Evolutionary conservation across 352 stramenopile species (phyloP).

Genomic region (Phytopythium mirpurense): DNA sequence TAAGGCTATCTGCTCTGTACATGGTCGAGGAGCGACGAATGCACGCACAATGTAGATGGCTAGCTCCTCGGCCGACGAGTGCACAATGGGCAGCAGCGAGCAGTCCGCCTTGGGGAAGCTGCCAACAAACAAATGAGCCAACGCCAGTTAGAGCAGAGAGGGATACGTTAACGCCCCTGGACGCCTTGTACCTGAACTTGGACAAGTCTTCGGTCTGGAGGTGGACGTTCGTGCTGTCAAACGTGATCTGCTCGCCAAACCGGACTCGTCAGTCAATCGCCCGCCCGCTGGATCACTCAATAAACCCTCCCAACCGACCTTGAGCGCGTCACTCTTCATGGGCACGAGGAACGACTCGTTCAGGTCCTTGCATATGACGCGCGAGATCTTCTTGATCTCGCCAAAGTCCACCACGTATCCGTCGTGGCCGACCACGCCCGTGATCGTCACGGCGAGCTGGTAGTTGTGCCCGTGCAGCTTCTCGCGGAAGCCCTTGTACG

Average conservation of each 20-base stretch:
- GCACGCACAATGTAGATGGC: conserved; percentile 90
- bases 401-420: conserved; percentile 98
- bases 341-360: conserved; percentile 98
- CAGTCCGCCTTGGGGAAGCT: conserved; percentile 94
- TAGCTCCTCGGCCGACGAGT: conserved; percentile 97
- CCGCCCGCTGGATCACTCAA: background rate
- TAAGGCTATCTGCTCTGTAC: too few relatives aligned
- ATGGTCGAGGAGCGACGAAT: background rate
- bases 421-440: conserved; percentile 82
- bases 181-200: conserved; percentile 80
- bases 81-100: conserved; percentile 94
- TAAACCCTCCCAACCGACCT: conserved; percentile 53
- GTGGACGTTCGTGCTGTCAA: conserved; percentile 82
- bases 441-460: conserved; percentile 89
- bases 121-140: background rate
- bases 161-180: too few relatives aligned
- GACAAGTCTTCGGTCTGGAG: conserved; percentile 94
- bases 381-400: conserved; percentile 94
- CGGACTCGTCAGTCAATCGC: conserved; percentile 1
- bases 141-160: too few relatives aligned
- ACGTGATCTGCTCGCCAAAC: conserved; percentile 53
- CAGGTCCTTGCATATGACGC: conserved; percentile 93
- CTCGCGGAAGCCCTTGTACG: conserved; percentile 94
- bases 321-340: conserved; percentile 92
- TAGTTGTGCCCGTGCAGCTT: conserved; percentile 98